Evolutionary conservation across 2,329 filamentous ascomycete genomes (phyloP).

Genomic region (Neurospora crassa): DNA sequence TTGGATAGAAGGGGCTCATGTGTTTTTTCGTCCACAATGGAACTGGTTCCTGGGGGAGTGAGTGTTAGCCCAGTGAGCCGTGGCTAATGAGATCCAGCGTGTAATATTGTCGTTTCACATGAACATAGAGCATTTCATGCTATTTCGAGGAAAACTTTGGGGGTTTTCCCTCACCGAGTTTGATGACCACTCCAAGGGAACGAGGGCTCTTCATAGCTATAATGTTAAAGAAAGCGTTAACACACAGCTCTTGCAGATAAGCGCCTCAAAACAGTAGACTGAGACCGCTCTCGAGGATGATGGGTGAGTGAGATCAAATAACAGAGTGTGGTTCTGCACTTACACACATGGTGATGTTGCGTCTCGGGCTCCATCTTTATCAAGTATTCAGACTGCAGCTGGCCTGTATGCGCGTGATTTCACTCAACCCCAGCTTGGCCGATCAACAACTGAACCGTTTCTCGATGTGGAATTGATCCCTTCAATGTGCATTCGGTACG

Average conservation of each 20-base stretch:
- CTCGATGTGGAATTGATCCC: background rate
- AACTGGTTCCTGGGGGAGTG: slow-evolving; percentile 70
- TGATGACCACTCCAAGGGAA: slow-evolving; percentile 72
- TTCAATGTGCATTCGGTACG: background rate
- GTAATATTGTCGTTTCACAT: background rate
- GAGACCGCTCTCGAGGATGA: background rate
- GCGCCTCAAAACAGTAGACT: too few species aligned
- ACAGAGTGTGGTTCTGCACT: background rate
- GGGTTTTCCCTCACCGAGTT: slow-evolving; percentile 56
- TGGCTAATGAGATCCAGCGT: background rate
- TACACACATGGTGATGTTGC: background rate
- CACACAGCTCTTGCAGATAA: background rate
- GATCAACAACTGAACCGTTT: background rate
- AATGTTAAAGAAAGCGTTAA: slow-evolving; percentile 4
- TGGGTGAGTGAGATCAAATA: background rate
- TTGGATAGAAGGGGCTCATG: slow-evolving; percentile 90
- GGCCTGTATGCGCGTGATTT: background rate
- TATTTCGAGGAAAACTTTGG: background rate
- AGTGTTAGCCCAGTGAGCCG: background rate
- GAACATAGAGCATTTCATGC: background rate
- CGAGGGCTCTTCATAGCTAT: slow-evolving; percentile 56
- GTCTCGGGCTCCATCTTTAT: background rate
- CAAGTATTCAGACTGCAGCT: background rate
- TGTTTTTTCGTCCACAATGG: slow-evolving; percentile 94
- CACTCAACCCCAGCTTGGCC: background rate